Conservation (phyloP, 345 rosid species). For the Aquilaria yunnanensis region DNA sequence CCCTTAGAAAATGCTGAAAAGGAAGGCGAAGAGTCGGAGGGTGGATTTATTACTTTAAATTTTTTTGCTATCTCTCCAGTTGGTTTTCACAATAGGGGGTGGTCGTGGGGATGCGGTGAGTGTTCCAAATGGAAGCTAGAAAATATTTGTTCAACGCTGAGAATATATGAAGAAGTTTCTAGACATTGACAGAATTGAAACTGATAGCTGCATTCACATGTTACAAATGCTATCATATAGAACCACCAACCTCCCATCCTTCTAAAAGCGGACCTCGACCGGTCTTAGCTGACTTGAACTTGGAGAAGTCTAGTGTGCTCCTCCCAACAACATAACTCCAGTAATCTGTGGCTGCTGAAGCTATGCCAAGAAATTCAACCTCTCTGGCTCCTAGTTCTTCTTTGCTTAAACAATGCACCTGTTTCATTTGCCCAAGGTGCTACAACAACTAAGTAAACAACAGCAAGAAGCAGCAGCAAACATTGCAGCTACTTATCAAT, state of each 20-base stretch:
- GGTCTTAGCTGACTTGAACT: slow-evolving; percentile 45
- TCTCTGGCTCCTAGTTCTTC: slow-evolving; percentile 46
- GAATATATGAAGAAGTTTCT: not conserved
- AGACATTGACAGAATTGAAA: not conserved
- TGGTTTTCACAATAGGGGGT: too few relatives aligned
- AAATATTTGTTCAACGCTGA: too few relatives aligned
- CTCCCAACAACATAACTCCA: slow-evolving; percentile 57
- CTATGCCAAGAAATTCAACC: slow-evolving; percentile 54
- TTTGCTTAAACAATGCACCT: slow-evolving; percentile 51
- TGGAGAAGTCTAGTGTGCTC: slow-evolving; percentile 38
- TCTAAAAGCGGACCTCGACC: slow-evolving; percentile 60
- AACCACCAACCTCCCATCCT: slow-evolving; percentile 59
- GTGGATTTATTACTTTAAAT: too few relatives aligned
- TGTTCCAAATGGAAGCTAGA: too few relatives aligned
- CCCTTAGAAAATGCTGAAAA: not conserved
- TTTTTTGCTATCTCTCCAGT: too few relatives aligned
- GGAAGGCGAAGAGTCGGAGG: not conserved
- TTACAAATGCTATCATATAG: not conserved
- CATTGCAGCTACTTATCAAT: not conserved
- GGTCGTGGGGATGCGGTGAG: too few relatives aligned
- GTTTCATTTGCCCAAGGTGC: slow-evolving; percentile 15
- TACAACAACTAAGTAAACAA: not conserved
- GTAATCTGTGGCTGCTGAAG: slow-evolving; percentile 52
- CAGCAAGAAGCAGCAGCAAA: not conserved
- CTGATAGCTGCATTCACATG: not conserved